These are phyloP conservation scores for Rhododendron simsii DNA, from an alignment of 148 eudicot species.

Conservation along the genomic window DNA sequence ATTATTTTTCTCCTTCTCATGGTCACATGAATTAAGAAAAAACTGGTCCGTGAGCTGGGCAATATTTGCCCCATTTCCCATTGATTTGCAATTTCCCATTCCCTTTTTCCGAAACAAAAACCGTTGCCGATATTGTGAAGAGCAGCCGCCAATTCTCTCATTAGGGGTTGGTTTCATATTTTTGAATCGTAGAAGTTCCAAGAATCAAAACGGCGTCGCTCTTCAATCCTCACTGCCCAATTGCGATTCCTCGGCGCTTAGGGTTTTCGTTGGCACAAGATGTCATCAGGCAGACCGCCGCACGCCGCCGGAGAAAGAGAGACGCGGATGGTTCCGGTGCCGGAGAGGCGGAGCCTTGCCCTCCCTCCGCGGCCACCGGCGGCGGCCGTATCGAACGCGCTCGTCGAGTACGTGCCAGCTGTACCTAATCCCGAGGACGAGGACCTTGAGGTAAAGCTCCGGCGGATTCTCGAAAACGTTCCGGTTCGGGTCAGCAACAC, in stretches of 20 bases:
- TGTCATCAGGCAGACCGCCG: conserved; percentile 42
- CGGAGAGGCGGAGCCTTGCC: conserved; percentile 29
- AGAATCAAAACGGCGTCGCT: background rate
- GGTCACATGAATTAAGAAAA: no score
- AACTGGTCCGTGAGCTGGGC: no score
- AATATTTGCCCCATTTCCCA: no score
- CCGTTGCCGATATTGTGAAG: background rate
- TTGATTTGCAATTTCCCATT: background rate
- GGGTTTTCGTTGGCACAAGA: background rate
- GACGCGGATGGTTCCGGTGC: conserved; percentile 46
- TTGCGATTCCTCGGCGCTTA: background rate
- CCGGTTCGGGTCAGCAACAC: conserved; percentile 95
- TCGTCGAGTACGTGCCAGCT: conserved; percentile 72
- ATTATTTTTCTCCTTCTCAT: no score
- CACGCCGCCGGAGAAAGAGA: conserved; percentile 44
- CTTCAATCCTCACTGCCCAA: background rate
- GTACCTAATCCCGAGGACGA: conserved; percentile 62
- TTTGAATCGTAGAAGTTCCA: no score
- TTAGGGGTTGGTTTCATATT: background rate
- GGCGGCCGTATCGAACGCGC: conserved; percentile 41
- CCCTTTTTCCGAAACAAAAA: background rate
- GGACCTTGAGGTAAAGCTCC: conserved; percentile 88
- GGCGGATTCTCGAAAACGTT: conserved; percentile 76
- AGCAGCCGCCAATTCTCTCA: background rate
- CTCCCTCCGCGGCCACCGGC: conserved; percentile 64